Evolutionary conservation across 78 protist genomes (phyloP).

Genomic region (Dictyostelium citrinum): DNA sequence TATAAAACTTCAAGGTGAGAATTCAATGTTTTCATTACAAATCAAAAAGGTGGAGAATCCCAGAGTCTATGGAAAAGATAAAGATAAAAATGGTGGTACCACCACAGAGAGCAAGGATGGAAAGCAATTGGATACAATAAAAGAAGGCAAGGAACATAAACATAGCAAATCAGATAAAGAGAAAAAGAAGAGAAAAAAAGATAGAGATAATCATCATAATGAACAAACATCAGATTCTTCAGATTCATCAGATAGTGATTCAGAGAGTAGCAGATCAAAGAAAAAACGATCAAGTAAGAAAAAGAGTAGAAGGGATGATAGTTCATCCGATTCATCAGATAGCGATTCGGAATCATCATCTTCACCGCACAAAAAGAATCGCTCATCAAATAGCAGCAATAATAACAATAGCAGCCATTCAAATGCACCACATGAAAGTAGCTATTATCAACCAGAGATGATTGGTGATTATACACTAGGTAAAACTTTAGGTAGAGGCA

Average conservation of each 20-base stretch:
- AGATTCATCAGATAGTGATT: neutral
- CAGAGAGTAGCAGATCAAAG: neutral
- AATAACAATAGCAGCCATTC: neutral
- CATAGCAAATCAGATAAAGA: neutral
- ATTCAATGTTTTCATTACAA: constrained; percentile 13
- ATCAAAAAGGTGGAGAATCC: constrained; percentile 32
- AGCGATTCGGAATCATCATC: neutral
- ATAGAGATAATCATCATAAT: neutral
- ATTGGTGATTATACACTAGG: constrained; percentile 36
- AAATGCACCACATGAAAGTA: neutral
- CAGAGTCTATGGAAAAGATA: neutral
- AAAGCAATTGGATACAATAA: neutral
- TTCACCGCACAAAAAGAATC: neutral
- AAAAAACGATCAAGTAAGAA: neutral
- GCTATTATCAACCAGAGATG: constrained; percentile 11
- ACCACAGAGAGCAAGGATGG: neutral
- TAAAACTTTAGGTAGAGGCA: constrained; percentile 46
- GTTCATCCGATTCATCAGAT: neutral
- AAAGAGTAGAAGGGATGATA: neutral
- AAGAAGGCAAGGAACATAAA: neutral
- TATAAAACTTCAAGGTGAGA: constrained; percentile 45
- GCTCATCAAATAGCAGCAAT: neutral
- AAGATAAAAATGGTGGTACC: neutral
- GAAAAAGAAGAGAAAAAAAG: constrained; percentile 12
- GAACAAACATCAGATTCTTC: neutral